phyloP scores from a whole-genome alignment of 805 yeast genomes.

The Teunomyces gatunensis region DNA sequence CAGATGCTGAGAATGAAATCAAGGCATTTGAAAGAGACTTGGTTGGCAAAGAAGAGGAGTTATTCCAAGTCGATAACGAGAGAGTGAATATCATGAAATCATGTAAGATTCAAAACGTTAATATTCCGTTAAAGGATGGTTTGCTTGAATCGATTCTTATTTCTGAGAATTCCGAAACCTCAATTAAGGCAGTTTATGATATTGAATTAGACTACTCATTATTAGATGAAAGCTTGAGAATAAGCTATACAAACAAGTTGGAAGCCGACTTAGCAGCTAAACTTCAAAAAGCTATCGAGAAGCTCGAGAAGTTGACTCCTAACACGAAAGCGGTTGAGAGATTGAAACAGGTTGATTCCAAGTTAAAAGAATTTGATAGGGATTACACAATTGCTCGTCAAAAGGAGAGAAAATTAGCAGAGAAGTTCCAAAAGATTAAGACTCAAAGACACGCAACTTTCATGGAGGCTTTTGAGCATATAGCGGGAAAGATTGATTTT shows the following conservation, averaged over 20 bases:
- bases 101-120: slow-evolving; percentile 71
- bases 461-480: slow-evolving; percentile 72
- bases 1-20: slow-evolving; percentile 38
- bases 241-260: slow-evolving; percentile 35
- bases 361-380: slow-evolving; percentile 57
- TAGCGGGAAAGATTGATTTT: slow-evolving; percentile 66
- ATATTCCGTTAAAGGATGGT: slow-evolving; percentile 62
- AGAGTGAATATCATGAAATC: slow-evolving; percentile 59
- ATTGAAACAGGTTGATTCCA: slow-evolving; percentile 62
- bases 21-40: slow-evolving; percentile 28
- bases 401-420: slow-evolving; percentile 52
- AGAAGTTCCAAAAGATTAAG: slow-evolving; percentile 59
- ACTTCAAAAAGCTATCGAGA: slow-evolving; percentile 34
- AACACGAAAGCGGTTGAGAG: slow-evolving; percentile 79
- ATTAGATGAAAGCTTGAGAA: slow-evolving; percentile 44
- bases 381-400: slow-evolving; percentile 64
- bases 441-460: slow-evolving; percentile 59
- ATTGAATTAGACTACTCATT: slow-evolving; percentile 56
- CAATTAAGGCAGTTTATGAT: slow-evolving; percentile 40
- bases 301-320: slow-evolving; percentile 61
- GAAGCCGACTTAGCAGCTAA: slow-evolving; percentile 36
- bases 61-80: slow-evolving; percentile 53
- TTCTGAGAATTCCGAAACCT: slow-evolving; percentile 43
- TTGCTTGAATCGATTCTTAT: slow-evolving; percentile 60
- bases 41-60: slow-evolving; percentile 47